phyloP scores from a whole-genome alignment of 331 rosid genomes.

The Stylosanthes scabra region DNA sequence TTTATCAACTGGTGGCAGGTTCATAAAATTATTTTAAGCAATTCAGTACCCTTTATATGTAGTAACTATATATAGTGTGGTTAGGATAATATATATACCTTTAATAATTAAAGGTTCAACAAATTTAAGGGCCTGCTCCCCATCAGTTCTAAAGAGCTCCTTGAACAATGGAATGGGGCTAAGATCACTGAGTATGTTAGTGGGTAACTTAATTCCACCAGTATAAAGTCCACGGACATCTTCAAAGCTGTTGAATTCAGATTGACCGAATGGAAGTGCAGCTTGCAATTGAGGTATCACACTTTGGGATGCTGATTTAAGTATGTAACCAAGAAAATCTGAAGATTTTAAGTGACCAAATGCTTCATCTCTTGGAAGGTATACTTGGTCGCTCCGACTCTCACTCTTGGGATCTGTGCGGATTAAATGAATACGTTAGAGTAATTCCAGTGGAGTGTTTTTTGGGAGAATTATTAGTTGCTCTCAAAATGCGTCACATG shows the following conservation, averaged over 20 bases:
- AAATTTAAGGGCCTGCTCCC: slow-evolving; percentile 42
- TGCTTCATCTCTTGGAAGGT: slow-evolving; percentile 84
- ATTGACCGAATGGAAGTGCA: slow-evolving; percentile 39
- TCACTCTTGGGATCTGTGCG: slow-evolving; percentile 56
- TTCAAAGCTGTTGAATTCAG: slow-evolving; percentile 67
- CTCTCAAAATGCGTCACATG: no score
- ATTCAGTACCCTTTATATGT: no score
- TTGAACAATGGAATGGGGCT: slow-evolving; percentile 45
- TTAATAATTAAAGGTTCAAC: slow-evolving; percentile 43
- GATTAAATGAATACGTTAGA: neutral
- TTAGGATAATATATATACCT: slow-evolving; percentile 28
- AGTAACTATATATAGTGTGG: no score
- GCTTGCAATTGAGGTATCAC: slow-evolving; percentile 63
- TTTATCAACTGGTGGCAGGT: slow-evolving; percentile 42
- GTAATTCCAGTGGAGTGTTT: no score
- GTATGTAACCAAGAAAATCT: slow-evolving; percentile 67
- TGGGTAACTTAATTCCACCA: slow-evolving; percentile 73
- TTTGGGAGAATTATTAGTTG: no score
- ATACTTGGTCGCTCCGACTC: slow-evolving; percentile 53
- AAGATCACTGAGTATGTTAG: slow-evolving; percentile 41
- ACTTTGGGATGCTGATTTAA: slow-evolving; percentile 64
- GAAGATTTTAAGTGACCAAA: slow-evolving; percentile 78
- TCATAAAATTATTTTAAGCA: neutral
- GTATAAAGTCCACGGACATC: slow-evolving; percentile 66
- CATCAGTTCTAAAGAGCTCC: slow-evolving; percentile 47